These are phyloP conservation scores for Fusarium sp. DNA, from an alignment of 2,329 filamentous ascomycete genomes.

Conservation along the genomic window DNA sequence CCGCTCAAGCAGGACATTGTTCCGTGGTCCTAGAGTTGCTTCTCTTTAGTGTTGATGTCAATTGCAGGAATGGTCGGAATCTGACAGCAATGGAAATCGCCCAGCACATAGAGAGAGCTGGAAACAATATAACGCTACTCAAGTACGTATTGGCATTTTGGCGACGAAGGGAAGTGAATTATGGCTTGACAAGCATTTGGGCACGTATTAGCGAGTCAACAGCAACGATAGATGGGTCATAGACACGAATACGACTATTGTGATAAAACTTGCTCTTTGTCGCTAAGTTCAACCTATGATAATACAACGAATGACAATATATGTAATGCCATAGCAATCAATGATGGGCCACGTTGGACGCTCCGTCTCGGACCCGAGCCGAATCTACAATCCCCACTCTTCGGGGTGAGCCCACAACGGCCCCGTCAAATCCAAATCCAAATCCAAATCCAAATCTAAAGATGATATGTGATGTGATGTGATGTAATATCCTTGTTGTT, in stretches of 20 bases:
- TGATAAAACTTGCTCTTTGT: not conserved
- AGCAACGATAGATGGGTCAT: not conserved
- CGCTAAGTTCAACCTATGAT: not conserved
- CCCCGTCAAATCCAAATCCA: constrained; percentile 14
- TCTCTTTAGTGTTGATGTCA: too few relatives aligned
- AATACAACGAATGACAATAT: not conserved
- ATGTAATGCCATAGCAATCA: too few relatives aligned
- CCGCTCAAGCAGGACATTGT: too few relatives aligned
- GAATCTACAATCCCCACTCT: constrained; percentile 14
- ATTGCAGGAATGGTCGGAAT: too few relatives aligned
- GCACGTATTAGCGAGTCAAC: not conserved
- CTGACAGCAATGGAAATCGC: too few relatives aligned
- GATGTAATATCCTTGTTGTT: constrained; percentile 21
- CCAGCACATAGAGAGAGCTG: too few relatives aligned
- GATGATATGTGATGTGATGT: constrained; percentile 2
- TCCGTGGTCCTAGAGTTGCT: too few relatives aligned
- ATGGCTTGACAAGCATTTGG: not conserved
- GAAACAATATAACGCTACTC: too few relatives aligned
- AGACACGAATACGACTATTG: not conserved
- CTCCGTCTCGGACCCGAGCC: constrained; percentile 36
- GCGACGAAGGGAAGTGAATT: too few relatives aligned
- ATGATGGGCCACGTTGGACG: not conserved
- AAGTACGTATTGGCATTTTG: too few relatives aligned
- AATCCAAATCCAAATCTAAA: not conserved
- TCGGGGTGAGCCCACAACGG: constrained; percentile 25